A percentile compares a stretch with the other conserved stretches of the same genome.
Conservation (phyloP, 768 basidiomycete species). For the Lactarius quietus region DNA sequence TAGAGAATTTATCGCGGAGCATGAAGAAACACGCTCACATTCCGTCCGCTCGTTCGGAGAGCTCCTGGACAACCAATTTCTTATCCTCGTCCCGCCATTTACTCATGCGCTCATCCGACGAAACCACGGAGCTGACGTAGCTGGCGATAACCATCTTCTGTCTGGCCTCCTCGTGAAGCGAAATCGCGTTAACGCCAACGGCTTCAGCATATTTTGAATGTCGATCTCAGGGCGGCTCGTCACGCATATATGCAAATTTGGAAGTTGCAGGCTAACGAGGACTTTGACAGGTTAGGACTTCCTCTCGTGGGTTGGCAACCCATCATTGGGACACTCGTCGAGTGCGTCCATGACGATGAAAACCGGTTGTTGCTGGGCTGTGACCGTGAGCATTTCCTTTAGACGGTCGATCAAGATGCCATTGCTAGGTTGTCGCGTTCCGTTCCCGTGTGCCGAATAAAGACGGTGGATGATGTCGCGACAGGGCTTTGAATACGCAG, state of each 20-base stretch:
- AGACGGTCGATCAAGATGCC: no score
- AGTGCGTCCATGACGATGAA: no score
- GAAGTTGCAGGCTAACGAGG: background rate
- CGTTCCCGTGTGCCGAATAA: no score
- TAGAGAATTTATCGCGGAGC: background rate
- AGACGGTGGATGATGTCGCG: no score
- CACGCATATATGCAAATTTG: background rate
- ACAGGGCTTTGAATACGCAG: no score
- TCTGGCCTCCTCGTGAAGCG: constrained; percentile 6
- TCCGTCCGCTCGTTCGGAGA: constrained; percentile 2
- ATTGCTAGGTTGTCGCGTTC: no score
- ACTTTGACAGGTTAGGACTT: background rate
- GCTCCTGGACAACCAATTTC: background rate
- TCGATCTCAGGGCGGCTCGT: constrained; percentile 3
- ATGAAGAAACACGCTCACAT: background rate
- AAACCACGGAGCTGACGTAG: constrained; percentile 1
- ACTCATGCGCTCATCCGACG: constrained; percentile 4
- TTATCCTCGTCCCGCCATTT: constrained; percentile 18
- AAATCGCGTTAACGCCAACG: background rate
- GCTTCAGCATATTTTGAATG: background rate
- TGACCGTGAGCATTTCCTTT: no score
- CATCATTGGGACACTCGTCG: no score
- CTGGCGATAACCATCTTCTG: constrained; percentile 8
- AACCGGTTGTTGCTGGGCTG: no score
- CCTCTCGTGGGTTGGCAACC: background rate